Percentiles rank a stretch among this genome's conserved stretches.
Evolutionary conservation across 2,329 filamentous ascomycete genomes (phyloP).

Genomic region (Aspergillus fumigatus): DNA sequence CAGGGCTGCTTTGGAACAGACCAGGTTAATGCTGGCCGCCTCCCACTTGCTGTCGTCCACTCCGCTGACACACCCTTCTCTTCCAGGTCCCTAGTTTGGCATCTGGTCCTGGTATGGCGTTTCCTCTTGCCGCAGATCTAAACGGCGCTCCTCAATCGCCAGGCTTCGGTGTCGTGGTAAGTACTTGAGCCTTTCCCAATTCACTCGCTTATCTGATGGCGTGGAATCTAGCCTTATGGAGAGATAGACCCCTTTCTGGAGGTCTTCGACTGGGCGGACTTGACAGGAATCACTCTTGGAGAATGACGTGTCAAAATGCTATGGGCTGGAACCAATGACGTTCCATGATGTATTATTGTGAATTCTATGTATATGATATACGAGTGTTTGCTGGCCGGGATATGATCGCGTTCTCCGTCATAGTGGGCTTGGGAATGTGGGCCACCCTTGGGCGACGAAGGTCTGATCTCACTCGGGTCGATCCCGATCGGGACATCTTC

Average conservation of each 20-base stretch:
- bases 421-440: neutral
- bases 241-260: conserved; percentile 33
- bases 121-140: conserved; percentile 20
- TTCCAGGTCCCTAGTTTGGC: conserved; percentile 18
- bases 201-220: neutral
- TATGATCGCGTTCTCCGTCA: neutral
- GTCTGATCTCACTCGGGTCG: too few species aligned
- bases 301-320: conserved; percentile 4
- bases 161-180: conserved; percentile 22
- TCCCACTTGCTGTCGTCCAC: neutral
- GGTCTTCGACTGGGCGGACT: conserved; percentile 32
- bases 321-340: neutral
- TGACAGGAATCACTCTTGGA: conserved; percentile 25
- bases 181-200: conserved; percentile 1
- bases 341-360: neutral
- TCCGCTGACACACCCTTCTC: neutral
- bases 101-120: conserved; percentile 16
- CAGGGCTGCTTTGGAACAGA: conserved; percentile 30
- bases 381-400: neutral
- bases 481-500: neutral
- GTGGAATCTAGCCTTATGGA: conserved; percentile 16
- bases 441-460: neutral
- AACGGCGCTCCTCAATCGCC: conserved; percentile 18
- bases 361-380: neutral
- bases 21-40: conserved; percentile 16